Evolutionary conservation across 352 stramenopile genomes (phyloP).

Genomic region (Nothophytophthora sp.): DNA sequence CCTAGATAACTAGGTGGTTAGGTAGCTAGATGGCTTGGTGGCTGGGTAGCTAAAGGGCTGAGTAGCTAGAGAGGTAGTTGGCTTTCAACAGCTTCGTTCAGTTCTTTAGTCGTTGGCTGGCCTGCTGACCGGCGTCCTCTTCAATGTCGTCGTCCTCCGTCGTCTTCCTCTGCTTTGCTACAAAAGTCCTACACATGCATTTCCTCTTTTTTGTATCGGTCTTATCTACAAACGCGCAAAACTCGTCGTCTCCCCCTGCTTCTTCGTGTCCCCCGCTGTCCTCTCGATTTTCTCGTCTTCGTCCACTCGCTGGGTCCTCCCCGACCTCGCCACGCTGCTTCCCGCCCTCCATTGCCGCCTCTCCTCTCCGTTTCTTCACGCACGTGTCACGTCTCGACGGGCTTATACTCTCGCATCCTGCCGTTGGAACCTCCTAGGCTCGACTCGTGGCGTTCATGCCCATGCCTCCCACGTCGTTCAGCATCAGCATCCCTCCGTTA

Average conservation of each 20-base stretch:
- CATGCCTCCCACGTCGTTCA: slow-evolving; percentile 49
- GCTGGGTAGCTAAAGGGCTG: too few relatives aligned
- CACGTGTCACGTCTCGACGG: too few relatives aligned
- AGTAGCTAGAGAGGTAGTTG: too few relatives aligned
- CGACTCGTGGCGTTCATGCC: slow-evolving; percentile 51
- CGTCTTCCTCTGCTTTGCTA: slow-evolving; percentile 53
- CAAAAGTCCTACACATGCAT: slow-evolving; percentile 53
- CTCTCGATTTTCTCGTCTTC: slow-evolving; percentile 20
- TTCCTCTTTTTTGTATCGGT: slow-evolving; percentile 43
- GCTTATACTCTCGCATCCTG: slow-evolving; percentile 30
- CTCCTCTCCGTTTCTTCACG: too few relatives aligned
- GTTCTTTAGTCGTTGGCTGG: slow-evolving; percentile 25
- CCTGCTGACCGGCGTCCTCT: slow-evolving; percentile 26
- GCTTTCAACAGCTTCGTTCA: slow-evolving; percentile 32
- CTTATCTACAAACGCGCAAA: slow-evolving; percentile 77
- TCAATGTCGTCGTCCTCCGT: slow-evolving; percentile 14
- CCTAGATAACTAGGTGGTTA: too few relatives aligned
- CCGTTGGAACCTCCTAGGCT: slow-evolving; percentile 23
- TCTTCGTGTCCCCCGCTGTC: too few relatives aligned
- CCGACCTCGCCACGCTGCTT: too few relatives aligned
- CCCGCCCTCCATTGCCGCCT: too few relatives aligned
- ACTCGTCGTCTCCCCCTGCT: slow-evolving; percentile 34
- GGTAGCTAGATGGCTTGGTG: too few relatives aligned
- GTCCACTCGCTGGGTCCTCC: slow-evolving; percentile 10
- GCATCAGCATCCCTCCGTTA: slow-evolving; percentile 32